Evolutionary conservation across 2,329 filamentous ascomycete genomes (phyloP).

Genomic region (Alternaria gansuensis): DNA sequence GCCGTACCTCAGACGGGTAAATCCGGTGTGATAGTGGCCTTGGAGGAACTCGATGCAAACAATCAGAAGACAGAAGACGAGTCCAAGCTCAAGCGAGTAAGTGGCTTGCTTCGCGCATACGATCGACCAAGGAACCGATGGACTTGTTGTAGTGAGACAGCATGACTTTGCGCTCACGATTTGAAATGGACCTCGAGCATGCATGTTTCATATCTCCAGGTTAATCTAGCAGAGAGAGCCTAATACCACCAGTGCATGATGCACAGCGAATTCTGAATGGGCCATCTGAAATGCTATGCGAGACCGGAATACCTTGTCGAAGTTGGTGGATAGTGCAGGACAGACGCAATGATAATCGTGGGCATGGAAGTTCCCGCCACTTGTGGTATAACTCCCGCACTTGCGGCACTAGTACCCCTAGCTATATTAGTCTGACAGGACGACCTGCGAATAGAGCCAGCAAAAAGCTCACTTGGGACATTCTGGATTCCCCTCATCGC

Average conservation of each 20-base stretch:
- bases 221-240: conserved; percentile 46
- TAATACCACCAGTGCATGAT: conserved; percentile 57
- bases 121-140: conserved; percentile 48
- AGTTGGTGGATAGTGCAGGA: conserved; percentile 48
- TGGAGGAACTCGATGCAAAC: conserved; percentile 56
- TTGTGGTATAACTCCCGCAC: conserved; percentile 40
- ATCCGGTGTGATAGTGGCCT: conserved; percentile 53
- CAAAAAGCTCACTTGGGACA: conserved; percentile 29
- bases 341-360: conserved; percentile 51
- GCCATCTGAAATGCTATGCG: conserved; percentile 55
- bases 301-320: conserved; percentile 54
- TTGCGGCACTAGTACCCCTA: conserved; percentile 43
- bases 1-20: conserved; percentile 57
- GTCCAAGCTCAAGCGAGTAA: conserved; percentile 46
- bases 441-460: neutral
- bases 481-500: conserved; percentile 33
- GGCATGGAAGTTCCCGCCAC: conserved; percentile 8
- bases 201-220: conserved; percentile 36
- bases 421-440: conserved; percentile 7
- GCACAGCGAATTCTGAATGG: conserved; percentile 53
- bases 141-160: conserved; percentile 56
- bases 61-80: conserved; percentile 58
- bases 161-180: conserved; percentile 35
- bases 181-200: conserved; percentile 19
- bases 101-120: conserved; percentile 43